Evolutionary conservation across 371 early-diverging fungal species (phyloP).

Genomic region (Mucor lusitanicus): DNA sequence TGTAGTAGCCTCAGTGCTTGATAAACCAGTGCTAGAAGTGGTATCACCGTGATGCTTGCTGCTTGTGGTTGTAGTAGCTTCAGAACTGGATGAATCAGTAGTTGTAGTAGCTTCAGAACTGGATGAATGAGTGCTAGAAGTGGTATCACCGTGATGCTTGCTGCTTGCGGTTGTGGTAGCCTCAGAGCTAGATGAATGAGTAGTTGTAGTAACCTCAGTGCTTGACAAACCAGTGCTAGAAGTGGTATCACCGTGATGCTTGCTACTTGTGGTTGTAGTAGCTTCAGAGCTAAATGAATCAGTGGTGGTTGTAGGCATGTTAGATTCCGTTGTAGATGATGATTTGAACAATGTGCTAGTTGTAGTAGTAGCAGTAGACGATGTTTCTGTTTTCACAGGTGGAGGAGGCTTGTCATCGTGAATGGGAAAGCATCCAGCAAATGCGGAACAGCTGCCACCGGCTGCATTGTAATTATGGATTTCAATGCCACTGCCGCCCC

Average conservation of each 20-base stretch:
- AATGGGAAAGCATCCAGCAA: background rate
- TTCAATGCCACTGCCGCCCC: background rate
- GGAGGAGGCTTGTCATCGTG: background rate
- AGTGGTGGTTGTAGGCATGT: background rate
- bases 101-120: background rate
- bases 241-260: background rate
- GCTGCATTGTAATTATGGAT: slow-evolving; percentile 4
- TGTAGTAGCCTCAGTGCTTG: background rate
- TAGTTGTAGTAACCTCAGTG: background rate
- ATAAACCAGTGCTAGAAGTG: no score
- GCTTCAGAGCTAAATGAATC: background rate
- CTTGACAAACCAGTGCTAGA: no score
- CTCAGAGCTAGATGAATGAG: background rate
- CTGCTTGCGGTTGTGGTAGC: background rate
- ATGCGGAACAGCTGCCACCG: background rate
- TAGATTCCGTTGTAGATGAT: background rate
- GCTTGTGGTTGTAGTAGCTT: background rate
- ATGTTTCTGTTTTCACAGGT: background rate
- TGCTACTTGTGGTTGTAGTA: background rate
- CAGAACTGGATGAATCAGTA: background rate
- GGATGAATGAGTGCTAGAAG: background rate
- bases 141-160: background rate
- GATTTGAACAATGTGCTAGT: background rate
- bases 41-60: background rate
- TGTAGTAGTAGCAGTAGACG: background rate